These are phyloP conservation scores for Apiotrichum siamense DNA, from an alignment of 1,284 basidiomycete species.

Conservation along the genomic window DNA sequence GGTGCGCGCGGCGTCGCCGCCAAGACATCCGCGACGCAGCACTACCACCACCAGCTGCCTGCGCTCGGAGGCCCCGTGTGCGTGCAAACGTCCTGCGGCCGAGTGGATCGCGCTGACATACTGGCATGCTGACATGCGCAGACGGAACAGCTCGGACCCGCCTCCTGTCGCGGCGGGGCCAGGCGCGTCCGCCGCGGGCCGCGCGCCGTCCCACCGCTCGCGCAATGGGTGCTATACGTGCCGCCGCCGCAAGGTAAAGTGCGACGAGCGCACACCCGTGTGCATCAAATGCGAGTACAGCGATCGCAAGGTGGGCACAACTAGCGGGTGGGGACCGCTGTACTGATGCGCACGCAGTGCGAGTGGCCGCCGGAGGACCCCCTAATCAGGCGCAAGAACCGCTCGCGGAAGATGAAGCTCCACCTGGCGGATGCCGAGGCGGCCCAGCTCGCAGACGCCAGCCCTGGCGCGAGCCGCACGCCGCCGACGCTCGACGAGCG, in stretches of 20 bases:
- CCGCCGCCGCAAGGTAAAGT: constrained; percentile 21
- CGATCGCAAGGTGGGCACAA: not conserved
- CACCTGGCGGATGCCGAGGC: not conserved
- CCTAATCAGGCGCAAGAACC: constrained; percentile 21
- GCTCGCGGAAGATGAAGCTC: constrained; percentile 12
- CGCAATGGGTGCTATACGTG: constrained; percentile 17
- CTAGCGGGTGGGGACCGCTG: not conserved
- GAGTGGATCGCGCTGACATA: no score
- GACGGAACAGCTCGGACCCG: constrained; percentile 1
- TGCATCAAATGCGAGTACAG: constrained; percentile 11
- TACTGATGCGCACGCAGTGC: constrained; percentile 7
- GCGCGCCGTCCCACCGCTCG: constrained; percentile 1
- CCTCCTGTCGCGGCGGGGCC: not conserved
- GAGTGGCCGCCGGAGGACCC: constrained; percentile 28
- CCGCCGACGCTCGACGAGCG: constrained; percentile 2
- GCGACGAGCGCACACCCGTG: constrained; percentile 11
- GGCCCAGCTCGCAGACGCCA: not conserved
- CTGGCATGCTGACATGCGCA: no score
- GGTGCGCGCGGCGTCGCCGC: no score
- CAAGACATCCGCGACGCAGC: no score
- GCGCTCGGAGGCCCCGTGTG: no score
- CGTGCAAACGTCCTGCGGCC: no score
- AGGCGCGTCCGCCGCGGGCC: not conserved
- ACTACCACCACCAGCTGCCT: no score
- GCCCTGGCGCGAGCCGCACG: not conserved